These are phyloP conservation scores for Exsudoporus frostii DNA, from an alignment of 768 basidiomycete genomes.

Conservation along the genomic window DNA sequence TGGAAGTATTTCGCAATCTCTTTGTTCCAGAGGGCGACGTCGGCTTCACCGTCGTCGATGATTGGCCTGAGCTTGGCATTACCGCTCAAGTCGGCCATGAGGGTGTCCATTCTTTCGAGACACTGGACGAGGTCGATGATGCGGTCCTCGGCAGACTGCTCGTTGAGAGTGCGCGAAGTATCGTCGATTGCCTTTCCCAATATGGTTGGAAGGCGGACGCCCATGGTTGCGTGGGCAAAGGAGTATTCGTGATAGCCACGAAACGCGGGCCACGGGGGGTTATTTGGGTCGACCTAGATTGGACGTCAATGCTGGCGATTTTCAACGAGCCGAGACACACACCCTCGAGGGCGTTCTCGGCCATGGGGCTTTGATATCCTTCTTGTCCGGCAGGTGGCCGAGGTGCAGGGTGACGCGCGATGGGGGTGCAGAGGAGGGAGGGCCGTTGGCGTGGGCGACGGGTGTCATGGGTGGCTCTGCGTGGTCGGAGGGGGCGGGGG, in stretches of 20 bases:
- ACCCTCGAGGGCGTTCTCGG: slow-evolving; percentile 73
- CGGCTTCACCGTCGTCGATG: slow-evolving; percentile 86
- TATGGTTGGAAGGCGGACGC: slow-evolving; percentile 92
- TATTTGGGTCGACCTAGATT: slow-evolving; percentile 70
- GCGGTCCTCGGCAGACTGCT: slow-evolving; percentile 75
- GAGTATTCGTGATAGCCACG: slow-evolving; percentile 81
- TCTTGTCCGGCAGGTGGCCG: slow-evolving; percentile 72
- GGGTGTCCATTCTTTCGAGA: slow-evolving; percentile 84
- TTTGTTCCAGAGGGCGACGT: slow-evolving; percentile 96
- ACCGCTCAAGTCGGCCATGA: slow-evolving; percentile 83
- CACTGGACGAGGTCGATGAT: slow-evolving; percentile 82
- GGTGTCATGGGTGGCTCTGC: slow-evolving; percentile 9
- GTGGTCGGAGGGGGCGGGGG: slow-evolving; percentile 27
- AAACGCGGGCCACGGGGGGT: slow-evolving; percentile 80
- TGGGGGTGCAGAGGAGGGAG: slow-evolving; percentile 35
- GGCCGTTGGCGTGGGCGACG: slow-evolving; percentile 5
- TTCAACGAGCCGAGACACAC: slow-evolving; percentile 9
- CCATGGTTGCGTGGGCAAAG: slow-evolving; percentile 92
- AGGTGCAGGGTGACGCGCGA: slow-evolving; percentile 68
- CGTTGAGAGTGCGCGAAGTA: slow-evolving; percentile 82
- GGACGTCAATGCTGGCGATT: neutral
- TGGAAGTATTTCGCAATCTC: slow-evolving; percentile 94
- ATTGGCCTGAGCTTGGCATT: slow-evolving; percentile 86
- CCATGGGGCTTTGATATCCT: slow-evolving; percentile 67
- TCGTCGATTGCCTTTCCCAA: slow-evolving; percentile 96